These are phyloP conservation scores for Monosporascus cannonballus DNA, from an alignment of 2,329 filamentous ascomycete genomes.

Conservation along the genomic window DNA sequence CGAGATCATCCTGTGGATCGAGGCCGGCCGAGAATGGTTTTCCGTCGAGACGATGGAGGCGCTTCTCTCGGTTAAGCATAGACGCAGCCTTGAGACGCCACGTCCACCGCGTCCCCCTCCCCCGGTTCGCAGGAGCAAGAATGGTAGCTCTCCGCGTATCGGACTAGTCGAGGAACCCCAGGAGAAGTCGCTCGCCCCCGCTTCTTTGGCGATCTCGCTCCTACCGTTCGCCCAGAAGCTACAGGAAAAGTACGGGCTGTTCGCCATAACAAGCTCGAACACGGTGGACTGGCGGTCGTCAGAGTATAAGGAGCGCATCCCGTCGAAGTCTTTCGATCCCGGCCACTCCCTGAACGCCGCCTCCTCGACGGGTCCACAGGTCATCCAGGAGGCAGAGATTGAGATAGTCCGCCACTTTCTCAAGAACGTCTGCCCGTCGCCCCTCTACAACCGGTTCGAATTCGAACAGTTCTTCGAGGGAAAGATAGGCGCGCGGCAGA, in stretches of 20 bases:
- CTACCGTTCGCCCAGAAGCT: slow-evolving; percentile 24
- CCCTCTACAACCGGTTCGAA: slow-evolving; percentile 26
- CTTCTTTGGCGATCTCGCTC: slow-evolving; percentile 19
- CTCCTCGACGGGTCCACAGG: slow-evolving; percentile 8
- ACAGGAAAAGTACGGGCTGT: slow-evolving; percentile 23
- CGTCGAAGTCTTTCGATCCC: slow-evolving; percentile 10
- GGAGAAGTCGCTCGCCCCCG: not conserved
- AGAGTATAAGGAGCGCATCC: slow-evolving; percentile 20
- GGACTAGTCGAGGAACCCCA: not conserved
- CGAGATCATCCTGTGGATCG: slow-evolving; percentile 31
- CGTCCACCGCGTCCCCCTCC: not conserved
- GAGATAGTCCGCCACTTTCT: slow-evolving; percentile 27
- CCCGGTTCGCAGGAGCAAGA: not conserved
- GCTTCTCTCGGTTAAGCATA: slow-evolving; percentile 22
- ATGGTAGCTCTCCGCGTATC: not conserved
- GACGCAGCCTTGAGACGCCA: not conserved
- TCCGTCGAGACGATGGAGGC: slow-evolving; percentile 21
- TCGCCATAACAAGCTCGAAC: slow-evolving; percentile 21
- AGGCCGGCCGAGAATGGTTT: slow-evolving; percentile 19
- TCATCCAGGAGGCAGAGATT: slow-evolving; percentile 25
- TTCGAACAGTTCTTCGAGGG: slow-evolving; percentile 28
- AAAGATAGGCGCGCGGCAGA: slow-evolving; percentile 21
- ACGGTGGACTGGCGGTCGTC: slow-evolving; percentile 22
- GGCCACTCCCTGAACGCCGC: not conserved
- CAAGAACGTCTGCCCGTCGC: slow-evolving; percentile 24